Percentiles rank a stretch among this genome's conserved stretches.
phyloP scores from a whole-genome alignment of 78 protist species.

The Parvularia atlantis region DNA sequence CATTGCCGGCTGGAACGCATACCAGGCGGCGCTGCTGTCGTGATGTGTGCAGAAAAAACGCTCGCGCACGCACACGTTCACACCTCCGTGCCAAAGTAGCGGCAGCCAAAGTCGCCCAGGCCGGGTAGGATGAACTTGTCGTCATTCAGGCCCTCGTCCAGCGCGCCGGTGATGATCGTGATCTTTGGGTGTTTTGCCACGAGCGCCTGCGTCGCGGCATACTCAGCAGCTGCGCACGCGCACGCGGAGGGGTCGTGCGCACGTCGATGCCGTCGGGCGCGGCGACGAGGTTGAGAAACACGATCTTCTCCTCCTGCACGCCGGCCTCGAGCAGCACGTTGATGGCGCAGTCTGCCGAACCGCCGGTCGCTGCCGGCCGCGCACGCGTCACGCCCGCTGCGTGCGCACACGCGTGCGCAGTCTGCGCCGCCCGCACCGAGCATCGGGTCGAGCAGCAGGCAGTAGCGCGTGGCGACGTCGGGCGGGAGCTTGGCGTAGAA shows the following conservation, averaged over 20 bases:
- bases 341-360: neutral
- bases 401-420: too few species aligned
- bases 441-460: conserved; percentile 7
- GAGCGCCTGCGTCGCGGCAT: too few species aligned
- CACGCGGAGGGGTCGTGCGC: neutral
- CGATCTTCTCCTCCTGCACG: conserved; percentile 41
- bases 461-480: neutral
- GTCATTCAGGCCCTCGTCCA: conserved; percentile 36
- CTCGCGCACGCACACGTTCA: too few species aligned
- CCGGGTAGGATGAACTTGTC: conserved; percentile 48
- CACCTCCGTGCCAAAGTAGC: conserved; percentile 36
- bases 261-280: conserved; percentile 43
- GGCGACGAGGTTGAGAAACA: conserved; percentile 46
- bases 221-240: too few species aligned
- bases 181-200: too few species aligned
- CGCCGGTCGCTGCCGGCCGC: neutral
- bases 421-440: neutral
- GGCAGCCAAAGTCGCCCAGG: conserved; percentile 62
- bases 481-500: conserved; percentile 21
- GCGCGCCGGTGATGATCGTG: neutral
- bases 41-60: too few species aligned
- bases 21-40: too few species aligned
- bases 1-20: too few species aligned
- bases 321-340: conserved; percentile 19
- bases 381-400: neutral